These are phyloP conservation scores for Carnegiea gigantea DNA, from an alignment of 179 eudicot genomes.

Conservation along the genomic window DNA sequence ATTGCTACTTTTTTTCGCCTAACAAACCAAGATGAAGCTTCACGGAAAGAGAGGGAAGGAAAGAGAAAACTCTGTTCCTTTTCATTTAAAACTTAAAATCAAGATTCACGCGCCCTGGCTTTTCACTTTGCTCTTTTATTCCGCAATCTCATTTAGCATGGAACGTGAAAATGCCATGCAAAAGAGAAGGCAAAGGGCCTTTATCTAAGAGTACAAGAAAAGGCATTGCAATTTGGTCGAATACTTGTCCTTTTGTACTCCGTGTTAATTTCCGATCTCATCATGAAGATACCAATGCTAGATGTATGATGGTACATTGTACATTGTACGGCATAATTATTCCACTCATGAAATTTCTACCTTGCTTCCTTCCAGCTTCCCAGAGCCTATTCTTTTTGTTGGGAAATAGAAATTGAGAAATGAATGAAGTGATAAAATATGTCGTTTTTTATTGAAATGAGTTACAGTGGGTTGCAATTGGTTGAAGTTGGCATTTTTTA, in stretches of 20 bases:
- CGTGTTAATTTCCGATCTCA: background rate
- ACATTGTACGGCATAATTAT: background rate
- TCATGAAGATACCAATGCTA: background rate
- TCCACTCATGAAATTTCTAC: no score
- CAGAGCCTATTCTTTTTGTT: no score
- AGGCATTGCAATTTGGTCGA: background rate
- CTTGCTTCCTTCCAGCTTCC: no score
- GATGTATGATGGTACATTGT: background rate
- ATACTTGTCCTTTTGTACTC: background rate
- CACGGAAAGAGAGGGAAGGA: background rate
- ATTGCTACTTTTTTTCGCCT: no score
- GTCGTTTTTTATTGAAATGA: no score
- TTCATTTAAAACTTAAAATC: background rate
- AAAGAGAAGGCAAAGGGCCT: conserved; percentile 2
- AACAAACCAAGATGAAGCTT: background rate
- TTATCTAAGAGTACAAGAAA: background rate
- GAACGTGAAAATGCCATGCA: background rate
- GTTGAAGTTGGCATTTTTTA: no score
- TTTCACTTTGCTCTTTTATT: background rate
- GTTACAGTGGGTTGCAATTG: no score
- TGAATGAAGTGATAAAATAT: no score
- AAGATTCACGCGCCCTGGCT: background rate
- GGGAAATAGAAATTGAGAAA: no score
- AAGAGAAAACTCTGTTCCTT: background rate
- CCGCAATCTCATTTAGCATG: background rate